Conservation (phyloP, 192 early-diverging fungal species). For the Paraglomus occultum region DNA sequence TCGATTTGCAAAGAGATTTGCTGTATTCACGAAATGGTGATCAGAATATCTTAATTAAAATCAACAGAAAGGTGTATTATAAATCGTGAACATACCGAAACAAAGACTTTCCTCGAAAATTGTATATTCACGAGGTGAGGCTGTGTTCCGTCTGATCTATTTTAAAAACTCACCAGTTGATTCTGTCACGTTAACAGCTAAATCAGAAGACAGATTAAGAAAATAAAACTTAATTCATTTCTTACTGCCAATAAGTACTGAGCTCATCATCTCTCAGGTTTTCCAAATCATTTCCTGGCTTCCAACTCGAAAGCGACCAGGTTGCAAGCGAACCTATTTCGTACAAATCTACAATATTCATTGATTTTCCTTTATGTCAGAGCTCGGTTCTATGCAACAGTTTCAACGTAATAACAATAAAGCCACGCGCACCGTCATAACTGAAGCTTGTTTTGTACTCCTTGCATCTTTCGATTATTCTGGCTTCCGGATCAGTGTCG, state of each 20-base stretch:
- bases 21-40: conserved; percentile 18
- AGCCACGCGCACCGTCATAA: no score
- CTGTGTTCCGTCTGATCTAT: conserved; percentile 67
- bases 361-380: no score
- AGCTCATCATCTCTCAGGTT: conserved; percentile 62
- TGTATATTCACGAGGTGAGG: conserved; percentile 75
- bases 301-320: conserved; percentile 70
- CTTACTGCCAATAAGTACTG: conserved; percentile 84
- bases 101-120: conserved; percentile 59
- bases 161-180: conserved; percentile 15
- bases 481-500: no score
- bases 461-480: no score
- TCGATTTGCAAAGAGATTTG: conserved; percentile 68
- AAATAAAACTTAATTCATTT: neutral
- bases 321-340: conserved; percentile 63
- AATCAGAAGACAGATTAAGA: neutral
- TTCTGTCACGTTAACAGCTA: neutral
- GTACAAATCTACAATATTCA: conserved; percentile 25
- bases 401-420: no score
- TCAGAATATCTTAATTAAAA: neutral
- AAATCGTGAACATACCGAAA: conserved; percentile 49
- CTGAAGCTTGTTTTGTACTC: no score
- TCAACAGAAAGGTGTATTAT: neutral
- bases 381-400: no score
- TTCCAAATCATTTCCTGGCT: conserved; percentile 59